Percentiles rank a stretch among this genome's conserved stretches.
These are phyloP conservation scores for Tubosaeta brunneosetosa DNA, from an alignment of 768 basidiomycete species.

Conservation along the genomic window DNA sequence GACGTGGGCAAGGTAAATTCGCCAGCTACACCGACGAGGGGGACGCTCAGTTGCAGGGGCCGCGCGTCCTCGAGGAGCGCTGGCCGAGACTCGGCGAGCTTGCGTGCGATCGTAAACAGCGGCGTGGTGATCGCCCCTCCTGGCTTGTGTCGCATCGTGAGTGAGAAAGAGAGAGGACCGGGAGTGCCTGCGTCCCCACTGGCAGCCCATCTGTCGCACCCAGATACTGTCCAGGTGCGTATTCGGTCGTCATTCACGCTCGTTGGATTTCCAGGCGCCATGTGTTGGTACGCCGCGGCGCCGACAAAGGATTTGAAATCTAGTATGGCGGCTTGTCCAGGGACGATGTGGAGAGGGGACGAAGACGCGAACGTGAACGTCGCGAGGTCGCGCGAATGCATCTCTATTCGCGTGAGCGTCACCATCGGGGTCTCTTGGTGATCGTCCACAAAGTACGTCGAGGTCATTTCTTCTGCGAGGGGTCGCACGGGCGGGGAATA, in stretches of 20 bases:
- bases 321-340: constrained; percentile 54
- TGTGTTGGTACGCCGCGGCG: constrained; percentile 45
- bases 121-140: constrained; percentile 52
- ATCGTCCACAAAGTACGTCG: constrained; percentile 27
- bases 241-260: constrained; percentile 62
- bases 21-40: constrained; percentile 50
- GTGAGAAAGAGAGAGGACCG: constrained; percentile 25
- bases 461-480: constrained; percentile 45
- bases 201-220: constrained; percentile 17
- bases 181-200: not conserved
- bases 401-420: constrained; percentile 34
- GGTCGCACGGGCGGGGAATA: constrained; percentile 59
- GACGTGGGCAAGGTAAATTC: constrained; percentile 39
- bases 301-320: constrained; percentile 53
- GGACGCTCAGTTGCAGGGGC: constrained; percentile 37
- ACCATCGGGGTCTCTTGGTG: constrained; percentile 17
- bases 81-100: constrained; percentile 36
- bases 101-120: constrained; percentile 46
- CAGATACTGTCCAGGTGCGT: constrained; percentile 61
- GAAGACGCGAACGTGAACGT: constrained; percentile 49
- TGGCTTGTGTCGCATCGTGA: constrained; percentile 56
- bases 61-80: constrained; percentile 39
- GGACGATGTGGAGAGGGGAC: constrained; percentile 29
- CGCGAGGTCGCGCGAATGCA: constrained; percentile 47
- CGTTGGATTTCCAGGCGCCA: constrained; percentile 45